Percentiles rank a stretch among this genome's conserved stretches.
These are phyloP conservation scores for Glycine latifolia DNA, from an alignment of 306 rosid genomes.

Conservation along the genomic window DNA sequence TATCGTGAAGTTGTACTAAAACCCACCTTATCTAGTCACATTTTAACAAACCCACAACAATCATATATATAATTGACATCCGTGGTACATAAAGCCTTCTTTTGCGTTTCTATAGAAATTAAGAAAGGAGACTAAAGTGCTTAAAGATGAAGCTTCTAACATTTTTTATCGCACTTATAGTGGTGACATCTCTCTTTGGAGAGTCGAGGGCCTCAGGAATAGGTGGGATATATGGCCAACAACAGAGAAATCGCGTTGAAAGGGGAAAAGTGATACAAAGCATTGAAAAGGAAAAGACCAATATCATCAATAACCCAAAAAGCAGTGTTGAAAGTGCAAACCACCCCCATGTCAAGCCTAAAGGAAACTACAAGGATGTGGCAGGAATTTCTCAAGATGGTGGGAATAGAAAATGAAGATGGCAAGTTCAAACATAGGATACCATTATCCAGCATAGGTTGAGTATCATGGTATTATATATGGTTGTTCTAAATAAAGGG, in stretches of 20 bases:
- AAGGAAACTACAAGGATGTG: conserved; percentile 49
- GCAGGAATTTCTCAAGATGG: conserved; percentile 46
- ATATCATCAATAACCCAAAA: neutral
- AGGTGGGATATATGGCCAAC: conserved; percentile 60
- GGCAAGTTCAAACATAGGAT: conserved; percentile 40
- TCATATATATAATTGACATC: neutral
- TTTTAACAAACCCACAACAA: conserved; percentile 22
- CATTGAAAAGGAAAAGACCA: conserved; percentile 44
- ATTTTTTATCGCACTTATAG: conserved; percentile 45
- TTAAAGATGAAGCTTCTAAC: conserved; percentile 58
- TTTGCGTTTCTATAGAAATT: conserved; percentile 17
- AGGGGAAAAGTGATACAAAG: conserved; percentile 48
- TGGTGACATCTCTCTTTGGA: conserved; percentile 47
- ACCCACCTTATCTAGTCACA: conserved; percentile 23
- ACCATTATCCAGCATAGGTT: neutral
- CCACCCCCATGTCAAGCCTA: conserved; percentile 55
- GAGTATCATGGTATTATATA: neutral
- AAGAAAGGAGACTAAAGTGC: conserved; percentile 5
- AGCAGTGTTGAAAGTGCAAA: conserved; percentile 47
- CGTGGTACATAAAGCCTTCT: neutral
- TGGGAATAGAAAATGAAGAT: conserved; percentile 26
- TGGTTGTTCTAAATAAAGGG: conserved; percentile 1
- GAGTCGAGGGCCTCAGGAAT: conserved; percentile 49
- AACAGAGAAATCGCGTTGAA: conserved; percentile 48
- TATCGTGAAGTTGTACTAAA: conserved; percentile 39